Evolutionary conservation across 805 yeast species (phyloP), one percentile per base, ranked within the genome.

Genomic region (Starmerella apis): DNA sequence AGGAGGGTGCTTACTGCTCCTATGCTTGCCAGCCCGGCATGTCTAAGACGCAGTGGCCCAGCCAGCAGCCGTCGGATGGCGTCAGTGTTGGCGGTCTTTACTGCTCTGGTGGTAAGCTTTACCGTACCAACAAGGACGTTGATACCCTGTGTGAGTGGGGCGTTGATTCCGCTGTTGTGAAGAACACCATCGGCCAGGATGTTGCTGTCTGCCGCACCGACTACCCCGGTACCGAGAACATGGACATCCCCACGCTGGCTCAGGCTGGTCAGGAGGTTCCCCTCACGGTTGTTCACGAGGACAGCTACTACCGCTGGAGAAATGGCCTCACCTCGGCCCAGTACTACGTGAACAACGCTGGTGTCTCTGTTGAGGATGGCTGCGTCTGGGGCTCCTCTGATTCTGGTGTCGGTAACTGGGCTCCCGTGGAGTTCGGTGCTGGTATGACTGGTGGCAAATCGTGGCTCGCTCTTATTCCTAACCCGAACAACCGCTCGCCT

Each of bases 21-120:
- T 90, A 90, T 71, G 95, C 97, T 53, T 90, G 98, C 75, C 94
- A 87, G 74, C 80, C 96, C 38, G 98, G 97, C 77, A 86, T 86
- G 95, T 86, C 96, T 63, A 90, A 90, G 80, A 86, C 96, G 50
- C 98, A 90, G 74, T 90, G 94, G 95, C 97, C 97, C 56, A 70
- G 81, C 41, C 58, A 65, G 49, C 98, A 90, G 74, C 97, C 97
- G 50, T 57, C 83, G 49, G 76, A 72, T 67, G 97, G 97, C 72
- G 83, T 82, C 50, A 83, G 96, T 39, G 79, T 90, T 59, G 98
- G 98, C 71, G 98, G 98, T 66, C 77, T 90, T 62, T 67, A 70
- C 62, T 90, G 98, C 77, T 76, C 82, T 68, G 69, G 71, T 65
- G 97, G 97, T 60, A 78, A 78, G 71, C 75, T 90, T 55, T 80